These are phyloP conservation scores for Calonectria crousiana DNA, from an alignment of 2,329 filamentous ascomycete genomes.

Conservation along the genomic window DNA sequence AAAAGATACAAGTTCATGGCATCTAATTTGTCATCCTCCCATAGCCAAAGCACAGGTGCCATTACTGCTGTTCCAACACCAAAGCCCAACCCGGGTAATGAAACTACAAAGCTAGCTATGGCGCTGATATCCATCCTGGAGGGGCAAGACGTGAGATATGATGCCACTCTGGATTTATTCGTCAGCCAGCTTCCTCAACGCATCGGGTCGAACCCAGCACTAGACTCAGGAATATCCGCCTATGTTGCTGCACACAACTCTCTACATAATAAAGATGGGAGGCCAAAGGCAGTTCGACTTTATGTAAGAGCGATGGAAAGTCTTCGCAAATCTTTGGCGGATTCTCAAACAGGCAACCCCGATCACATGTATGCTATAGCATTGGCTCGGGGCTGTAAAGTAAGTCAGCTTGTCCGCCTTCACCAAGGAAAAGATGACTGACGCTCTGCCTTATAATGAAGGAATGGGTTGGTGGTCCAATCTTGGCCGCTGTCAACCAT, in stretches of 20 bases:
- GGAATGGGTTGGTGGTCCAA: background rate
- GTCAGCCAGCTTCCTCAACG: background rate
- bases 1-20: background rate
- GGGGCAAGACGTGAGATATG: background rate
- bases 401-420: background rate
- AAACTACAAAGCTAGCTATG: background rate
- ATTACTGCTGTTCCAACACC: background rate
- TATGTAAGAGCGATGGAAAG: background rate
- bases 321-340: background rate
- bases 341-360: background rate
- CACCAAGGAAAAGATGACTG: background rate
- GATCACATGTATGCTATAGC: background rate
- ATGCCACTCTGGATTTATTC: background rate
- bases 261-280: background rate
- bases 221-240: background rate
- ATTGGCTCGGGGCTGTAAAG: background rate
- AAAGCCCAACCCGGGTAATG: background rate
- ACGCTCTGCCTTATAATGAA: background rate
- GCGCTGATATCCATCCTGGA: background rate
- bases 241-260: background rate
- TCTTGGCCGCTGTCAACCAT: background rate
- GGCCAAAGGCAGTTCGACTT: background rate
- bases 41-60: background rate
- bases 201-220: background rate
- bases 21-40: background rate